Conservation (phyloP, 2,329 filamentous ascomycete genomes). For the Pezicula neosporulosa region DNA sequence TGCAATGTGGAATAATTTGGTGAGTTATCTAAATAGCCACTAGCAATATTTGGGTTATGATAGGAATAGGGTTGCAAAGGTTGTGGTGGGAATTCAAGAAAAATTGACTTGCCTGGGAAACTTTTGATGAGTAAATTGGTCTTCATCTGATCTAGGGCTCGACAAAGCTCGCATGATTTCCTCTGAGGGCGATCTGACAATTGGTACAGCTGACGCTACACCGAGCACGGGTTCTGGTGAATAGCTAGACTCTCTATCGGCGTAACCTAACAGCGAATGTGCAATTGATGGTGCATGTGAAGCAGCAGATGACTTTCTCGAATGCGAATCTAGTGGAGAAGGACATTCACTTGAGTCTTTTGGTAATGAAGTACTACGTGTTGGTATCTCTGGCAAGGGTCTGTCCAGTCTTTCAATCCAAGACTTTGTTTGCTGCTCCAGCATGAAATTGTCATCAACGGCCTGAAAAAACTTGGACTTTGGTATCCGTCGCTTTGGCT, state of each 20-base stretch:
- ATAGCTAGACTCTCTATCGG: conserved; percentile 9
- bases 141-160: too few relatives aligned
- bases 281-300: conserved; percentile 13
- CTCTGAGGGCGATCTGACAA: neutral
- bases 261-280: conserved; percentile 11
- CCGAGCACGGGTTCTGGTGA: conserved; percentile 15
- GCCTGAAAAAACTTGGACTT: neutral
- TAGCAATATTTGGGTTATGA: too few relatives aligned
- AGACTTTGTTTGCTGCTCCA: neutral
- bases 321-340: neutral
- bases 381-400: conserved; percentile 14
- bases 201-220: conserved; percentile 9
- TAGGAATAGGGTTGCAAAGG: too few relatives aligned
- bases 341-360: neutral
- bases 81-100: too few relatives aligned
- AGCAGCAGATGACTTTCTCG: conserved; percentile 4
- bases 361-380: neutral
- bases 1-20: too few relatives aligned
- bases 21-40: too few relatives aligned
- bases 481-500: neutral
- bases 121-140: too few relatives aligned
- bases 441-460: neutral
- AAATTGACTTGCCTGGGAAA: too few relatives aligned
- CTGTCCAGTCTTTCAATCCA: conserved; percentile 2
- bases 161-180: neutral